These are phyloP conservation scores for Coemansia sp. DNA, from an alignment of 192 early-diverging fungal species.

Conservation along the genomic window DNA sequence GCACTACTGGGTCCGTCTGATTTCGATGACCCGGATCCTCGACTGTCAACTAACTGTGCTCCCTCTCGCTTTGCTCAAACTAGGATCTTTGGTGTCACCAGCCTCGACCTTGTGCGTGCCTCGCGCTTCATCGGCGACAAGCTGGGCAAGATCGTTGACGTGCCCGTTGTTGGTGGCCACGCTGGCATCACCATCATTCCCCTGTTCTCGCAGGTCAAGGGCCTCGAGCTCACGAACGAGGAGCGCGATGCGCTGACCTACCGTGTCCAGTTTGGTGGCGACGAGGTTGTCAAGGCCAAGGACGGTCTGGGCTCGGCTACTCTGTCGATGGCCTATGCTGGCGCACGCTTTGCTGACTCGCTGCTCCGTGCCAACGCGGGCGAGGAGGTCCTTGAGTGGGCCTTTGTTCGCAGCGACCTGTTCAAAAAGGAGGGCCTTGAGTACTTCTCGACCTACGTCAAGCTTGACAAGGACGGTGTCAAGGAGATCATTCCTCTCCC, in stretches of 20 bases:
- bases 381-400: slow-evolving; percentile 83
- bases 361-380: slow-evolving; percentile 76
- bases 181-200: slow-evolving; percentile 97
- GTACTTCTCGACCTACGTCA: slow-evolving; percentile 77
- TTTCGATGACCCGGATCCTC: background rate
- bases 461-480: slow-evolving; percentile 82
- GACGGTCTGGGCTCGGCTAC: slow-evolving; percentile 90
- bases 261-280: slow-evolving; percentile 98
- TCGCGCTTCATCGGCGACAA: slow-evolving; percentile 90
- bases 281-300: slow-evolving; percentile 99
- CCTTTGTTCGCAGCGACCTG: slow-evolving; percentile 76
- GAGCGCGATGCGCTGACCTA: slow-evolving; percentile 88
- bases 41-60: background rate
- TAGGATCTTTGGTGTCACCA: slow-evolving; percentile 93
- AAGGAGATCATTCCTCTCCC: slow-evolving; percentile 83
- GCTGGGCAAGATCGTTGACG: slow-evolving; percentile 67
- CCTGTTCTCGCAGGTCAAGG: slow-evolving; percentile 76
- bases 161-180: slow-evolving; percentile 94
- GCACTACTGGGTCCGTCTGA: background rate
- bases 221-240: slow-evolving; percentile 72
- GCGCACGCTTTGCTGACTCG: slow-evolving; percentile 87
- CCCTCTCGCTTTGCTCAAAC: background rate
- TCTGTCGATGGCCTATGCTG: slow-evolving; percentile 86
- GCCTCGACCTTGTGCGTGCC: slow-evolving; percentile 95
- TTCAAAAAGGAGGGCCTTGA: slow-evolving; percentile 61